phyloP scores from a whole-genome alignment of 257 asterid species.

The Solanum sitiens region DNA sequence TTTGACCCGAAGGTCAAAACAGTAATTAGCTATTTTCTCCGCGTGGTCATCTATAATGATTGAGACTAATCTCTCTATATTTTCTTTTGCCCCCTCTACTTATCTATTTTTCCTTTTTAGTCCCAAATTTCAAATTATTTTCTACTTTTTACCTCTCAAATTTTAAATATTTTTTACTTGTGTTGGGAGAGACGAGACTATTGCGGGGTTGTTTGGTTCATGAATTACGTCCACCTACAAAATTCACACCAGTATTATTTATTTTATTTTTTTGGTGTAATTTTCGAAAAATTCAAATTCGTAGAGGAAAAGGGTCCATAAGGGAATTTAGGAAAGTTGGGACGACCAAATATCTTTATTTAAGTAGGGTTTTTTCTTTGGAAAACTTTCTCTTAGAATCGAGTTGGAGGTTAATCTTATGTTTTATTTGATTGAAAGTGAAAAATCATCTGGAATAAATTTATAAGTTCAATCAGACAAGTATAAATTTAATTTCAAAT shows the following conservation, averaged over 20 bases:
- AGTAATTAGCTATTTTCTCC: constrained; percentile 23
- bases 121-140: not conserved
- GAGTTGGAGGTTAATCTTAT: not conserved
- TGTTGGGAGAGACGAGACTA: not conserved
- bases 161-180: not conserved
- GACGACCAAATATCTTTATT: not conserved
- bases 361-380: no score
- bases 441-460: no score
- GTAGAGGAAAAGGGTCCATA: not conserved
- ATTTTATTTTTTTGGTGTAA: no score
- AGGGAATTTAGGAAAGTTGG: no score
- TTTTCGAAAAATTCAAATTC: no score
- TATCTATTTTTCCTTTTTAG: not conserved
- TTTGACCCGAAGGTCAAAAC: constrained; percentile 27
- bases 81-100: constrained; percentile 6
- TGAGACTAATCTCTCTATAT: constrained; percentile 15
- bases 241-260: no score
- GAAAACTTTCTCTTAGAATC: not conserved
- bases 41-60: constrained; percentile 59
- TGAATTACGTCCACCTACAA: not conserved
- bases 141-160: not conserved
- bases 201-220: not conserved
- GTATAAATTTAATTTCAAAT: not conserved
- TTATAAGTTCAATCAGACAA: not conserved
- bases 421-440: not conserved